Base-by-base conservation (phyloP, 345 rosid species). In the Crucihimalaya himalaica region DNA sequence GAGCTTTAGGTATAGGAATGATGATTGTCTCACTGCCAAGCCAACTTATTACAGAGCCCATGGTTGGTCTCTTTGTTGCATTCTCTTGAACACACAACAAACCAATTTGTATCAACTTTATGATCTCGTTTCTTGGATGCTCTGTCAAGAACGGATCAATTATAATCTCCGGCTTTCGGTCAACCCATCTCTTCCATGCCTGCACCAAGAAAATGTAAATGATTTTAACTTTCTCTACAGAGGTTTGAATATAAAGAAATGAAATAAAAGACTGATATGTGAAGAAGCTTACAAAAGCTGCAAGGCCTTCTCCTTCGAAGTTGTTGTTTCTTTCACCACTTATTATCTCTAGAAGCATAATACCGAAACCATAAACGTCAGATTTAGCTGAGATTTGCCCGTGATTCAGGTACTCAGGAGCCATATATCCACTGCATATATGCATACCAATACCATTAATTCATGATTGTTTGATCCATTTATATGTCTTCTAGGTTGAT, bases 41-140 rank as follows among this genome's bases (percentile, higher is more conserved):
- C 90, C 85, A 82, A 63, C 20, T 9, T 20, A 81, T 20, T 8
- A 84, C 56, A 34, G 80, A 67, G 0, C 78, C 81, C 83, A 84
- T 78, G 13, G 80, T 66, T 52, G 90, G 90, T 67, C 88, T 76
- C 18, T 68, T 74, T 5, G 63, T 6, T 42, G 72, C 6, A 58
- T 76, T 60, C 51, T 79, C 88, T 68, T 82, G 86, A 75, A 82
- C 85, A 28, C 89, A 86, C 40, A 86, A 39, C 53, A 86, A 48
- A 27, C 84, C n/a, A n/a, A n/a, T n/a, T n/a, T n/a, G n/a, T n/a
- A n/a, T 68, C 53, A 68, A 18, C 40, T 54, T 68, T 1, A 20
- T 68, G 18, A 68, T 54, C 18, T 68, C 72, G 8, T 54, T 7
- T 39, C 16, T 53, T 16, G 39, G 63, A 29, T 69, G 56, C 4